phyloP scores from a whole-genome alignment of 2,329 filamentous ascomycete genomes.

The Fusarium robinianum region DNA sequence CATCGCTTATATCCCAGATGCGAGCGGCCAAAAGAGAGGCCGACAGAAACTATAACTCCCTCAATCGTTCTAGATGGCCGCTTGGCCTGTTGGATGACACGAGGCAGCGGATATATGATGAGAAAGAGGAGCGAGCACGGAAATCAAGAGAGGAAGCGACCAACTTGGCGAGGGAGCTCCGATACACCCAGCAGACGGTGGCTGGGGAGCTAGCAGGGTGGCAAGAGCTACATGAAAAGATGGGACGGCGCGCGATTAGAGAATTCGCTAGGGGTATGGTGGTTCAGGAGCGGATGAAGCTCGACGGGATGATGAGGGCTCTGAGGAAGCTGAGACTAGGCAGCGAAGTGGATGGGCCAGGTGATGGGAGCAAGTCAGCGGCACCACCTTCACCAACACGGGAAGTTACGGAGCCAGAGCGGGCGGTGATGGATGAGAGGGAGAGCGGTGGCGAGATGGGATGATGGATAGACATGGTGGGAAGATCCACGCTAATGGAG shows the following conservation, averaged over 20 bases:
- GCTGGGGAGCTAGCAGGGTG: constrained; percentile 90
- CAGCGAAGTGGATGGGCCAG: constrained; percentile 10
- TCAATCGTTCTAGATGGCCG: constrained; percentile 79
- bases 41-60: constrained; percentile 75
- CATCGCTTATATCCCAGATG: constrained; percentile 77
- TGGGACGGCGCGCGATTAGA: constrained; percentile 73
- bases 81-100: constrained; percentile 85
- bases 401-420: constrained; percentile 26
- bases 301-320: constrained; percentile 81
- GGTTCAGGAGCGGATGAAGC: constrained; percentile 74
- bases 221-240: constrained; percentile 84
- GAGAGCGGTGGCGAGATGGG: constrained; percentile 23
- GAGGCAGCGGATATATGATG: constrained; percentile 77
- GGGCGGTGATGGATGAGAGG: constrained; percentile 18
- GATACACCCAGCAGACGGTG: constrained; percentile 92
- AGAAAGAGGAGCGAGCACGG: constrained; percentile 79
- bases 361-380: constrained; percentile 24
- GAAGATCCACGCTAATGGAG: constrained; percentile 21
- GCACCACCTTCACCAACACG: constrained; percentile 13
- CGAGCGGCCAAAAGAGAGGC: constrained; percentile 73
- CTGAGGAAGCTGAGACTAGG: constrained; percentile 62
- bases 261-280: constrained; percentile 80
- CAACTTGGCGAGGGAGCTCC: constrained; percentile 76
- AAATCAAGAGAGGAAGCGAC: constrained; percentile 72
- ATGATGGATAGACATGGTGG: constrained; percentile 15